Percentiles rank a stretch among this genome's conserved stretches.
Conservation (phyloP, 192 early-diverging fungal genomes). For the Coemansia sp. region DNA sequence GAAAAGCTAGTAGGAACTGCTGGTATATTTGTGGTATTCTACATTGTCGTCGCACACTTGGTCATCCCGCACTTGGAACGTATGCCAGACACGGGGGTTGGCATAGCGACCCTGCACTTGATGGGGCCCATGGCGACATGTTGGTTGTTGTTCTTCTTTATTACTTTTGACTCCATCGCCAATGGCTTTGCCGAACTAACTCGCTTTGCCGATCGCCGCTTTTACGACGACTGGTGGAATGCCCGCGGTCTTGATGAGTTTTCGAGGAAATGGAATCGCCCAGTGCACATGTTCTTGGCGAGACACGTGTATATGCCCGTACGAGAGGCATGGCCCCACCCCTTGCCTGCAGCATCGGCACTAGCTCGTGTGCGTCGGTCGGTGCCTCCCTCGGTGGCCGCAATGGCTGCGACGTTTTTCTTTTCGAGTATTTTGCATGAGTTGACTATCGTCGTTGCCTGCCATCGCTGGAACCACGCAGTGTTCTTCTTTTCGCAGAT, state of each 20-base stretch:
- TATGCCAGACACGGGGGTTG: constrained; percentile 61
- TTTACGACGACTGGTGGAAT: constrained; percentile 99
- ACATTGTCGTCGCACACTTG: constrained; percentile 84
- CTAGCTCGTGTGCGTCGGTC: constrained; percentile 7
- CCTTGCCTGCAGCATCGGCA: not conserved
- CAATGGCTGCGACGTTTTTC: constrained; percentile 53
- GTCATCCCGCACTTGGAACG: constrained; percentile 79
- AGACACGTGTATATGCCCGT: constrained; percentile 88
- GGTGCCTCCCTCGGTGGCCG: constrained; percentile 36
- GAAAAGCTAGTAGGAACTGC: constrained; percentile 70
- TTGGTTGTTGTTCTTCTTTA: constrained; percentile 90
- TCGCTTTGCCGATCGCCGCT: constrained; percentile 91
- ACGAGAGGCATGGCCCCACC: constrained; percentile 56
- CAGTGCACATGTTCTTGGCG: constrained; percentile 89
- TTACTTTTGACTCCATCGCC: constrained; percentile 96
- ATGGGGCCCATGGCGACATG: constrained; percentile 89
- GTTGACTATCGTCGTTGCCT: constrained; percentile 40
- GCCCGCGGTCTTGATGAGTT: constrained; percentile 85
- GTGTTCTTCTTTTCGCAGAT: constrained; percentile 54
- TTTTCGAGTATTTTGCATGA: constrained; percentile 53
- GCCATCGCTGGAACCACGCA: constrained; percentile 46
- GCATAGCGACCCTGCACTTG: constrained; percentile 62
- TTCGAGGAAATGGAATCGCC: constrained; percentile 97
- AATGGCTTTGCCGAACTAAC: constrained; percentile 96
- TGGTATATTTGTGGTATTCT: constrained; percentile 78